These are phyloP conservation scores for Penicillium freii DNA, from an alignment of 2,329 filamentous ascomycete species.

Conservation along the genomic window DNA sequence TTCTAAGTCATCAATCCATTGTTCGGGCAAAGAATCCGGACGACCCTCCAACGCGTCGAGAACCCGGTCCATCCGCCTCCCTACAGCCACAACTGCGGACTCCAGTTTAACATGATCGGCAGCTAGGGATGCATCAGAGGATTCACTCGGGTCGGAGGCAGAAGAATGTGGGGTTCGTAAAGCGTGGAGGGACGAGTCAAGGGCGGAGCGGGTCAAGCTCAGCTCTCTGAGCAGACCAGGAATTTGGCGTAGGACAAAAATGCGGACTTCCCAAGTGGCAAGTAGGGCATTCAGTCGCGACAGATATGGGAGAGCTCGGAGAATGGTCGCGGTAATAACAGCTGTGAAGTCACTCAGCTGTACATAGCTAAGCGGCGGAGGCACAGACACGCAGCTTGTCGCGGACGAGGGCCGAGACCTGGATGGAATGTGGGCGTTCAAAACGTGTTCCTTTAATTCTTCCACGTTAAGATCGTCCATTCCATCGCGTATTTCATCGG, in stretches of 20 bases:
- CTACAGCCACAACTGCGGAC: conserved; percentile 66
- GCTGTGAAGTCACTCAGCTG: conserved; percentile 87
- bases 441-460: conserved; percentile 83
- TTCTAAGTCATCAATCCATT: conserved; percentile 87
- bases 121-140: conserved; percentile 41
- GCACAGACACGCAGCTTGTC: conserved; percentile 45
- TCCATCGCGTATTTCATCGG: conserved; percentile 66
- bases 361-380: conserved; percentile 53
- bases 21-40: conserved; percentile 77
- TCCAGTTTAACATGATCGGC: conserved; percentile 58
- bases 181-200: conserved; percentile 36
- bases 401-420: conserved; percentile 54
- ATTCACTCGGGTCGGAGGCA: conserved; percentile 23
- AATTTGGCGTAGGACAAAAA: conserved; percentile 71
- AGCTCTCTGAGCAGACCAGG: conserved; percentile 67
- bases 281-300: conserved; percentile 72
- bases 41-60: conserved; percentile 82
- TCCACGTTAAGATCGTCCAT: conserved; percentile 52
- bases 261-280: conserved; percentile 71
- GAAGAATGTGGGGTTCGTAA: conserved; percentile 29
- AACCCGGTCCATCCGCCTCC: conserved; percentile 75
- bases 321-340: conserved; percentile 82
- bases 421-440: conserved; percentile 73
- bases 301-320: conserved; percentile 82
- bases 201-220: conserved; percentile 36